Percentiles rank a stretch among this genome's conserved stretches.
phyloP scores from a whole-genome alignment of 2,329 filamentous ascomycete species.

The Penicillium sclerotigenum region DNA sequence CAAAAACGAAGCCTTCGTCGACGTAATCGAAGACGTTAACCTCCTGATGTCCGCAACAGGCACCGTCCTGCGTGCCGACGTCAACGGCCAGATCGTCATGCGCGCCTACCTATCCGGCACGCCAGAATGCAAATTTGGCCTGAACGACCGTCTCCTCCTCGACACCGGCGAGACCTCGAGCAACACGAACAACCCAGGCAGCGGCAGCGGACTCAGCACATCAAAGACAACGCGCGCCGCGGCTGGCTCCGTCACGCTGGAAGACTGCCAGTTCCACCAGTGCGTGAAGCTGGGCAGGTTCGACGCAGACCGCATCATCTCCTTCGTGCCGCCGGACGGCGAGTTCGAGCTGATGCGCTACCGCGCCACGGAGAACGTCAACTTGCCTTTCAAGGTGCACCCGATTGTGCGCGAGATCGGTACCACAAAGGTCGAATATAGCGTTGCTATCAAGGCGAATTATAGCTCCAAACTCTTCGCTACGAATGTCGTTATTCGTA shows the following conservation, averaged over 20 bases:
- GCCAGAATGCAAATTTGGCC: conserved; percentile 96
- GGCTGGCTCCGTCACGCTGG: conserved; percentile 89
- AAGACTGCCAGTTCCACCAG: conserved; percentile 98
- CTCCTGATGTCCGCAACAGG: conserved; percentile 98
- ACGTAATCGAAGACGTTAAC: conserved; percentile 99
- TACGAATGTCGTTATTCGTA: conserved; percentile 90
- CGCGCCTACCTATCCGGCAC: conserved; percentile 94
- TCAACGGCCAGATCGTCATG: conserved; percentile 98
- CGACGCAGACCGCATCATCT: conserved; percentile 93
- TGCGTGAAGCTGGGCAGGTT: conserved; percentile 98
- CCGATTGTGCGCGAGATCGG: conserved; percentile 97
- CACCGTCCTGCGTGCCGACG: conserved; percentile 89
- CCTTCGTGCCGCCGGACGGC: conserved; percentile 92
- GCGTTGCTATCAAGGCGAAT: conserved; percentile 94
- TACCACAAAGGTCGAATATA: conserved; percentile 97
- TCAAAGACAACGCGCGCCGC: conserved; percentile 90
- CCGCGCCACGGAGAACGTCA: conserved; percentile 96
- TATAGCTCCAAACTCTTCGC: conserved; percentile 95
- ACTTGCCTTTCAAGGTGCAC: conserved; percentile 97
- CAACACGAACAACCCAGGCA: conserved; percentile 38
- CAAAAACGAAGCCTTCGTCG: conserved; percentile 98
- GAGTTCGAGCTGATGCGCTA: conserved; percentile 99
- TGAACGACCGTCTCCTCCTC: conserved; percentile 92
- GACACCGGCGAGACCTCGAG: conserved; percentile 66
- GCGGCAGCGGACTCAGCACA: conserved; percentile 61